A percentile compares a stretch with the other conserved stretches of the same genome.
These are phyloP conservation scores for Onygenales sp. DNA, from an alignment of 2,329 filamentous ascomycete genomes.

Conservation along the genomic window DNA sequence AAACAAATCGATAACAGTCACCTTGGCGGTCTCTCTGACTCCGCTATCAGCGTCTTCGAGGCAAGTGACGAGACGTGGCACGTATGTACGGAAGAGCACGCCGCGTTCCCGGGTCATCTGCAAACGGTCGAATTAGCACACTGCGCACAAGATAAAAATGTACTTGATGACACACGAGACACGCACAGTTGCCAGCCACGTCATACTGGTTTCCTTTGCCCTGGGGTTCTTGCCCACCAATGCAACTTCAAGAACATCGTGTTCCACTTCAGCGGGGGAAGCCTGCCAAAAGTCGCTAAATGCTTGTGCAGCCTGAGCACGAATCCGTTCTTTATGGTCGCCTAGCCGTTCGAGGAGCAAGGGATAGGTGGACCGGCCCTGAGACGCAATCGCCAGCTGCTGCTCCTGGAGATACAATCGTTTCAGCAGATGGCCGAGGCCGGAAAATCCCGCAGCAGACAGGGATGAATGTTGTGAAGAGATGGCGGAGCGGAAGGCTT, in stretches of 20 bases:
- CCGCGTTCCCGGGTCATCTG: conserved; percentile 74
- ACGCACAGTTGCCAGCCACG: conserved; percentile 69
- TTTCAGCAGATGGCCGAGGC: conserved; percentile 78
- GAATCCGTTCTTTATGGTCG: conserved; percentile 78
- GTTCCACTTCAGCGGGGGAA: conserved; percentile 65
- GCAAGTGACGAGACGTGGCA: conserved; percentile 71
- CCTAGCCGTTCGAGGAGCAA: conserved; percentile 76
- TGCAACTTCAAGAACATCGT: conserved; percentile 65
- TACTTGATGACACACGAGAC: conserved; percentile 6
- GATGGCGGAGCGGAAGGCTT: conserved; percentile 68
- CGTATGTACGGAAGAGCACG: conserved; percentile 73
- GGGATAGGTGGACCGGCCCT: conserved; percentile 62
- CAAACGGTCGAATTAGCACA: not conserved
- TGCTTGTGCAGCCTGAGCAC: conserved; percentile 62
- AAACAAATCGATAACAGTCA: conserved; percentile 78
- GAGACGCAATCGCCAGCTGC: conserved; percentile 56
- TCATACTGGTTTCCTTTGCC: conserved; percentile 75
- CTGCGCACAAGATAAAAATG: conserved; percentile 2
- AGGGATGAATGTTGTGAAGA: conserved; percentile 67
- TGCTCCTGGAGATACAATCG: conserved; percentile 78
- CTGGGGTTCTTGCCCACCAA: conserved; percentile 72
- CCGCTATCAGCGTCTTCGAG: conserved; percentile 83
- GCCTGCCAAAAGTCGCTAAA: conserved; percentile 68
- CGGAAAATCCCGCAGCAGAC: conserved; percentile 75
- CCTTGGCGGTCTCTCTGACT: conserved; percentile 77